A percentile compares a stretch with the other conserved stretches of the same genome.
Conservation (phyloP, 306 rosid genomes). For the Datisca glomerata region DNA sequence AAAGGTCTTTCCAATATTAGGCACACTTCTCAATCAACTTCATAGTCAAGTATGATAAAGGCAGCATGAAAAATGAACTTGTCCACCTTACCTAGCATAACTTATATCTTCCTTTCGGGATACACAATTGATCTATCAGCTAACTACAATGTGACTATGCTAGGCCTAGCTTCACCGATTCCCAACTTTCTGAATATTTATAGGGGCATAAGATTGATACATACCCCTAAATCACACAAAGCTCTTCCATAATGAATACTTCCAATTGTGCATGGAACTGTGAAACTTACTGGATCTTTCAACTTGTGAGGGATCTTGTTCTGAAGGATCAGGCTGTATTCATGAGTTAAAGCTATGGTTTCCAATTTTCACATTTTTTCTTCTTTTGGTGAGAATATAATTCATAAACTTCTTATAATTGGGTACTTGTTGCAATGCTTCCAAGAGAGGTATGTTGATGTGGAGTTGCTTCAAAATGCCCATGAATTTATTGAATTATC, state of each 20-base stretch:
- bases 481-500: too few species aligned
- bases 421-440: not conserved
- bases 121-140: not conserved
- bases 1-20: too few species aligned
- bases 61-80: too few species aligned
- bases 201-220: not conserved
- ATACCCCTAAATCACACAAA: not conserved
- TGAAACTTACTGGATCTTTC: not conserved
- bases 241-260: not conserved
- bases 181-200: not conserved
- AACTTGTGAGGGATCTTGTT: not conserved
- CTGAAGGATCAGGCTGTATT: not conserved
- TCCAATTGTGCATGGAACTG: not conserved
- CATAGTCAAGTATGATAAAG: too few species aligned
- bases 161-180: not conserved
- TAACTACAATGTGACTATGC: not conserved
- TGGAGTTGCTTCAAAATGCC: not conserved
- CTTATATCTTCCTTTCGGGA: not conserved
- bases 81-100: not conserved
- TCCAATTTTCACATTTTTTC: not conserved
- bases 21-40: too few species aligned
- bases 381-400: not conserved
- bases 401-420: not conserved
- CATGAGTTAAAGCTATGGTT: not conserved
- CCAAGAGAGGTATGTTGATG: not conserved